Evolutionary conservation across 108 stramenopile genomes (phyloP).

Genomic region (Mayamaea pseudoterrestris): DNA sequence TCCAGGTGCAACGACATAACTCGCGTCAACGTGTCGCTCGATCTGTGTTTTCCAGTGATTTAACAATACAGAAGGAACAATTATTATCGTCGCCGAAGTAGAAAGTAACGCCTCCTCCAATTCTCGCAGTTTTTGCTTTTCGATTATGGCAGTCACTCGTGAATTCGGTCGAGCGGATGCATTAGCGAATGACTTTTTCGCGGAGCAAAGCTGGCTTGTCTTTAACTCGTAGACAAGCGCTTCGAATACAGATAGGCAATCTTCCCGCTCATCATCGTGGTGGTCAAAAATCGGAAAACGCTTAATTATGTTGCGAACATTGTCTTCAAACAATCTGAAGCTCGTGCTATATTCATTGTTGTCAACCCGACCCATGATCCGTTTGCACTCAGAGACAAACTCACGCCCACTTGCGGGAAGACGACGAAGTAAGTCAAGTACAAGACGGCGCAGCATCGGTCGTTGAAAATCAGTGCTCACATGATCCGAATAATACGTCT

Average conservation of each 20-base stretch:
- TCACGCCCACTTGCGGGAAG: too few relatives aligned
- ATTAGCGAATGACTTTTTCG: slow-evolving; percentile 31
- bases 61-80: slow-evolving; percentile 60
- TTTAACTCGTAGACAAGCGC: too few relatives aligned
- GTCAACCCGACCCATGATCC: too few relatives aligned
- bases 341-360: too few relatives aligned
- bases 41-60: slow-evolving; percentile 84
- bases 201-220: slow-evolving; percentile 23
- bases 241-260: too few relatives aligned
- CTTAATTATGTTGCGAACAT: too few relatives aligned
- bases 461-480: slow-evolving; percentile 14
- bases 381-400: too few relatives aligned
- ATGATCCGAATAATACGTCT: slow-evolving; percentile 48
- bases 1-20: slow-evolving; percentile 25
- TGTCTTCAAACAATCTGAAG: too few relatives aligned
- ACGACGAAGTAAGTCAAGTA: slow-evolving; percentile 12
- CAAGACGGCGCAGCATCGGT: slow-evolving; percentile 15
- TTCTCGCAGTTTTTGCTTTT: slow-evolving; percentile 22
- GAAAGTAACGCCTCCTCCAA: slow-evolving; percentile 25
- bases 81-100: slow-evolving; percentile 47
- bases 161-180: slow-evolving; percentile 24
- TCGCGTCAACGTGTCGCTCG: slow-evolving; percentile 33
- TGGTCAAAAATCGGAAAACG: too few relatives aligned
- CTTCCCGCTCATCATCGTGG: too few relatives aligned
- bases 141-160: slow-evolving; percentile 41